These are phyloP conservation scores for Priceomyces fermenticarens DNA, from an alignment of 805 yeast species.

Conservation along the genomic window DNA sequence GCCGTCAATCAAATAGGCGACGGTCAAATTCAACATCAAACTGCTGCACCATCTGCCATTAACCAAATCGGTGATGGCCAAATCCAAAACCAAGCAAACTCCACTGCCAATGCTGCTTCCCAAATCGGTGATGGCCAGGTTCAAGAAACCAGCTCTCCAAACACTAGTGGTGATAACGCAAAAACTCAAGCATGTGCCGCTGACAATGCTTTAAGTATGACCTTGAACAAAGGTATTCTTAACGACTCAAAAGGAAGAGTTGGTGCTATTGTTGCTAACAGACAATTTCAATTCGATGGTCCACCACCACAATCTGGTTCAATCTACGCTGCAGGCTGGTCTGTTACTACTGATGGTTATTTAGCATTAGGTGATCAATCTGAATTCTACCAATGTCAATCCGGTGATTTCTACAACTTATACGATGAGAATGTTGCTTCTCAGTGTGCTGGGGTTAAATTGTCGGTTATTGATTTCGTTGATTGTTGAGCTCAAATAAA, in stretches of 20 bases:
- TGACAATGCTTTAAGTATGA: conserved; percentile 28
- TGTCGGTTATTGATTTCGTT: conserved; percentile 57
- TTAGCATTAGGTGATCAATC: conserved; percentile 63
- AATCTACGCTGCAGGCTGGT: conserved; percentile 64
- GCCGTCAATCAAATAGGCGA: conserved; percentile 32
- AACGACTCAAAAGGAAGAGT: conserved; percentile 40
- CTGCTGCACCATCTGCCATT: conserved; percentile 14
- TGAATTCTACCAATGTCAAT: conserved; percentile 69
- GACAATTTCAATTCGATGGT: conserved; percentile 79
- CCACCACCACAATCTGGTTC: conserved; percentile 83
- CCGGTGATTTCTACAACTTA: conserved; percentile 77
- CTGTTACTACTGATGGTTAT: conserved; percentile 33
- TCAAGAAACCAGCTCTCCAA: conserved; percentile 18
- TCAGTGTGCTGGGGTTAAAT: conserved; percentile 63
- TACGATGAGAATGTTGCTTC: conserved; percentile 59
- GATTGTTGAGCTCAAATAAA: conserved; percentile 37
- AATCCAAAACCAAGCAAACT: conserved; percentile 8
- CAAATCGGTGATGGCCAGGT: conserved; percentile 35
- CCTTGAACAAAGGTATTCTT: conserved; percentile 19
- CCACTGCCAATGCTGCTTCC: conserved; percentile 15
- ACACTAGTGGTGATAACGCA: conserved; percentile 21
- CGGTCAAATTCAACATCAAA: conserved; percentile 32
- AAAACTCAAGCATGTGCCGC: conserved; percentile 39
- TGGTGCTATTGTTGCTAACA: conserved; percentile 47
- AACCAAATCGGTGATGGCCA: conserved; percentile 41